These are phyloP conservation scores for Boletus rubropictus DNA, from an alignment of 768 basidiomycete species.

Conservation along the genomic window DNA sequence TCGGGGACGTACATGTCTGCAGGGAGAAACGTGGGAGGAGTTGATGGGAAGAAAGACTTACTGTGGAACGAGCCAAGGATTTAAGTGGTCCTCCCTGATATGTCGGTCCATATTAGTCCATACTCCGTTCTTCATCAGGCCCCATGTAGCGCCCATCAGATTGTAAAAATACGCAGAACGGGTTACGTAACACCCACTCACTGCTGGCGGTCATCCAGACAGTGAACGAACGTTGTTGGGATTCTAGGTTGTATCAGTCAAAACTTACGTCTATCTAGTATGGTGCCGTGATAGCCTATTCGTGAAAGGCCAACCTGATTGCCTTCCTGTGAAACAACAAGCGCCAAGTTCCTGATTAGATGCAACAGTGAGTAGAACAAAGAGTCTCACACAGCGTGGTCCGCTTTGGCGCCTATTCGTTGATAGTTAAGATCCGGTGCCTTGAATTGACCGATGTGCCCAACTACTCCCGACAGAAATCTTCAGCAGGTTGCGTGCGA, in stretches of 20 bases:
- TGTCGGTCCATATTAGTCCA: background rate
- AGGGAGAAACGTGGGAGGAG: background rate
- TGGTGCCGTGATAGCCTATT: background rate
- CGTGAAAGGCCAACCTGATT: background rate
- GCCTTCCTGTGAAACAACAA: background rate
- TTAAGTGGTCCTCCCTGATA: background rate
- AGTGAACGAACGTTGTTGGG: background rate
- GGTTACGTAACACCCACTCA: too few species aligned
- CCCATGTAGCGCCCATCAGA: background rate
- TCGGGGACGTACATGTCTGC: constrained; percentile 2
- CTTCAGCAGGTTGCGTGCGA: too few species aligned
- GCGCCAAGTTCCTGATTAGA: background rate
- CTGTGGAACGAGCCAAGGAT: background rate
- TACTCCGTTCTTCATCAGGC: background rate
- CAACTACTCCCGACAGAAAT: too few species aligned
- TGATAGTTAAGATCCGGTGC: too few species aligned
- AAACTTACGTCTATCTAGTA: background rate
- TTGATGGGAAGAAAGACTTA: background rate
- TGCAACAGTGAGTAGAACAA: background rate
- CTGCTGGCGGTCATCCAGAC: too few species aligned
- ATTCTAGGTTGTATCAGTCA: background rate
- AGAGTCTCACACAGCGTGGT: too few species aligned
- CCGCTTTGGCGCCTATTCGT: too few species aligned
- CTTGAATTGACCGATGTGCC: too few species aligned
- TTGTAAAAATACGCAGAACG: too few species aligned